phyloP scores from a whole-genome alignment of 257 asterid genomes.

The Pogostemon cablin region DNA sequence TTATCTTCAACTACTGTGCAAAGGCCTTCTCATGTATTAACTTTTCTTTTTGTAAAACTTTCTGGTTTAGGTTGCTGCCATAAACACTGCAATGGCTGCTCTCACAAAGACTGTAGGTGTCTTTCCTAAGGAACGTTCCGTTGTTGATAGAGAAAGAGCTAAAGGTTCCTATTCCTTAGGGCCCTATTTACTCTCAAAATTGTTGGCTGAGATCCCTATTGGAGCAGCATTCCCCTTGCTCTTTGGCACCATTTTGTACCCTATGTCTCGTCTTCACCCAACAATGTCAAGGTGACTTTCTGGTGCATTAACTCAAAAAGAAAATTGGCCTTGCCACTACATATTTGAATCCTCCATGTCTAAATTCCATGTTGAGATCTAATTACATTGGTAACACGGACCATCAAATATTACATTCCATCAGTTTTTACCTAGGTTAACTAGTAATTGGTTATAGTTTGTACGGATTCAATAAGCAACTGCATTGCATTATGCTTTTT shows the following conservation, averaged over 20 bases:
- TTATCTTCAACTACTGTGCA: not conserved
- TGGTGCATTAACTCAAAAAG: not conserved
- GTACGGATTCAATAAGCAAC: not conserved
- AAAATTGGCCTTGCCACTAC: not conserved
- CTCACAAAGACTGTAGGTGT: constrained; percentile 97
- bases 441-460: not conserved
- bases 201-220: constrained; percentile 90
- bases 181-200: constrained; percentile 88
- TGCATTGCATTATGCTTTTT: not conserved
- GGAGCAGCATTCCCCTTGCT: constrained; percentile 97
- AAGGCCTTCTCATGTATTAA: constrained; percentile 24
- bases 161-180: constrained; percentile 88
- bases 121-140: constrained; percentile 96
- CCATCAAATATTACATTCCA: not conserved
- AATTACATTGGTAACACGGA: not conserved
- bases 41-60: constrained; percentile 13
- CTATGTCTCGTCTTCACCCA: constrained; percentile 95
- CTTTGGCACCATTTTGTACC: constrained; percentile 87
- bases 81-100: constrained; percentile 99
- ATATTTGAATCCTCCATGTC: not conserved
- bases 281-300: constrained; percentile 71
- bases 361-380: not conserved
- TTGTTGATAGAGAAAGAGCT: constrained; percentile 92
- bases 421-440: constrained; percentile 26
- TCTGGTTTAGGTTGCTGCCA: constrained; percentile 83